Conservation (phyloP, 768 basidiomycete genomes). For the Lyophyllum decastes region DNA sequence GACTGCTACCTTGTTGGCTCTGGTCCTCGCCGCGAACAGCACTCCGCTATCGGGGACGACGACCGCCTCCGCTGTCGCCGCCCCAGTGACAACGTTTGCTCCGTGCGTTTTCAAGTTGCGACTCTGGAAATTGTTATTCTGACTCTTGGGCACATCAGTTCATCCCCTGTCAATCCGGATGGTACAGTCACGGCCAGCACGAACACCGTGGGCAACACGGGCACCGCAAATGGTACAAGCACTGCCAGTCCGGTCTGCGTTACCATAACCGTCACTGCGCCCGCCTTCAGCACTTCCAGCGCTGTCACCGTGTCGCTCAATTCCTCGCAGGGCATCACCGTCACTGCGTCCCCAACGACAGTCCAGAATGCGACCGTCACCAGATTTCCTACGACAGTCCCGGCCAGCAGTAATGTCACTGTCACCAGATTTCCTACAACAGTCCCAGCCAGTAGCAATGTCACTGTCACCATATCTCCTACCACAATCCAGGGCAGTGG, state of each 20-base stretch:
- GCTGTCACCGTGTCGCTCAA: not conserved
- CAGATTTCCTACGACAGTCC: not conserved
- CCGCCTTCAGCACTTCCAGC: not conserved
- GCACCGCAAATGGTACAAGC: too few relatives aligned
- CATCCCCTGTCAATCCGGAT: not conserved
- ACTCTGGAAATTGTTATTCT: not conserved
- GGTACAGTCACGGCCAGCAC: not conserved
- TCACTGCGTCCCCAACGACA: not conserved
- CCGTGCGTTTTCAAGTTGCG: not conserved
- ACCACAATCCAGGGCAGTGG: not conserved
- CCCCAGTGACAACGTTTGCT: not conserved
- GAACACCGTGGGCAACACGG: too few relatives aligned
- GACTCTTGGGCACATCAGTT: not conserved
- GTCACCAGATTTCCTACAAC: not conserved
- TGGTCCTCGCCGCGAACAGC: not conserved
- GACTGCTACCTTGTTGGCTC: not conserved
- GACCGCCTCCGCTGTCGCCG: not conserved
- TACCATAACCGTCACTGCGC: not conserved
- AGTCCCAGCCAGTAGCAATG: not conserved
- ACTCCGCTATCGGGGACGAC: not conserved
- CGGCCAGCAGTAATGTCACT: not conserved
- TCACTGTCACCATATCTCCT: not conserved
- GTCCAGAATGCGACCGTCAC: not conserved
- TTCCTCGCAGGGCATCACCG: not conserved
- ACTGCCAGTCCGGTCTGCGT: not conserved